These are phyloP conservation scores for Sclerotinia glacialis DNA, from an alignment of 2,329 filamentous ascomycete genomes.

Conservation along the genomic window DNA sequence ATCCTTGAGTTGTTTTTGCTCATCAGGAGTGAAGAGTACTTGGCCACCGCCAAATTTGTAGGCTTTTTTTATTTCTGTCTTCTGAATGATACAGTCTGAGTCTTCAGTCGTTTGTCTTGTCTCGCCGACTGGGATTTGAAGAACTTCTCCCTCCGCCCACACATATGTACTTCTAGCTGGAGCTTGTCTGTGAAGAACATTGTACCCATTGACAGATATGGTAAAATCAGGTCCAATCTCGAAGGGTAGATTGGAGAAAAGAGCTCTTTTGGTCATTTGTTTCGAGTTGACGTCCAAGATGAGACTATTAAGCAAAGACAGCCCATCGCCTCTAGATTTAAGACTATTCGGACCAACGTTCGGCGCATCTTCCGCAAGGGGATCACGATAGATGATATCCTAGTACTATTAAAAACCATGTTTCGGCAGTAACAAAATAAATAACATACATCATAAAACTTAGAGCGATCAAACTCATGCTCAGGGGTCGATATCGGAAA, in stretches of 20 bases:
- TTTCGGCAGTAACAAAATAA: not conserved
- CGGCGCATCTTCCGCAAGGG: slow-evolving; percentile 66
- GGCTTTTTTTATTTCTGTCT: slow-evolving; percentile 79
- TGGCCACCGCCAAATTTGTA: slow-evolving; percentile 95
- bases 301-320: slow-evolving; percentile 75
- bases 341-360: slow-evolving; percentile 53
- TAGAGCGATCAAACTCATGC: slow-evolving; percentile 72
- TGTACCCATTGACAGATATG: slow-evolving; percentile 92
- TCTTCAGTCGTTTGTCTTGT: slow-evolving; percentile 77
- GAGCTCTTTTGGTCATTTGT: slow-evolving; percentile 76
- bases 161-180: slow-evolving; percentile 82
- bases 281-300: slow-evolving; percentile 88
- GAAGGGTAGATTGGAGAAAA: slow-evolving; percentile 83
- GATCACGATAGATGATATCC: slow-evolving; percentile 87
- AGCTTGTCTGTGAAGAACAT: slow-evolving; percentile 79
- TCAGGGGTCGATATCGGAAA: slow-evolving; percentile 79
- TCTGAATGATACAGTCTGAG: slow-evolving; percentile 72
- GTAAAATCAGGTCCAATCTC: slow-evolving; percentile 80
- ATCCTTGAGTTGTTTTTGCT: slow-evolving; percentile 71
- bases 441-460: slow-evolving; percentile 79
- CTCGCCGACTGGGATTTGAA: slow-evolving; percentile 73
- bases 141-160: slow-evolving; percentile 80
- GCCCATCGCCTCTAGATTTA: slow-evolving; percentile 68
- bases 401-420: slow-evolving; percentile 41
- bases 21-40: slow-evolving; percentile 79